Evolutionary conservation across 768 basidiomycete species (phyloP), one percentile per base, ranked within the genome.

Genomic region (Nidularia pulvinata): DNA sequence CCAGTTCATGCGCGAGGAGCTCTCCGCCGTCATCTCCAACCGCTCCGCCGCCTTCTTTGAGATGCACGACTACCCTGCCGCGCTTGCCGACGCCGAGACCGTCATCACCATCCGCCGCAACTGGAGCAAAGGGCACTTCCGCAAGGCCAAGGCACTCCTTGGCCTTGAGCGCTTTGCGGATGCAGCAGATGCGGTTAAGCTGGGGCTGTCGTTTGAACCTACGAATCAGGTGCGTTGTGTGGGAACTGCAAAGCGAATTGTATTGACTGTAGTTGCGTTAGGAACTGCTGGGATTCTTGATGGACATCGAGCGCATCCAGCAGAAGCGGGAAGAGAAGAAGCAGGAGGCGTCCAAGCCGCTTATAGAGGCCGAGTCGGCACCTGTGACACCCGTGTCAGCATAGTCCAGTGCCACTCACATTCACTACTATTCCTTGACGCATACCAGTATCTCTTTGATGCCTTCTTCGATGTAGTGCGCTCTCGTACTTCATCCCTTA

Each of bases 111-210:
- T 97, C 49, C 90, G 93, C 63, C 78, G 86, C 52, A 86, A 85
- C 45, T 98, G 96, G 95, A 84, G 90, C 61, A 99, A 98, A 65
- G 97, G 95, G 0, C 92, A 98, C 69, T 97, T 97, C 78, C 81
- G 97, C 54, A 95, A 91, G 65, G 91, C 93, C 2, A 93, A 93
- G 65, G 93, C 96, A 0, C 74, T 99, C 43, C 74, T 91, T 1
- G 93, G 82, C 19, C 76, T 99, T 48, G 79, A 78, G 3, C 71
- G 77, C 45, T 69, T 83, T 52, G 71, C 85, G 43, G 95, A 96
- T 43, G 95, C 95, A 7, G 82, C 83, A 58, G 90, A 93, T 46
- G 86, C 95, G 2, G 72, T 96, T 55, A 79, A 83, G 58, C 78
- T 94, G 6, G 97, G 96, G 2, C 67, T 98, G 53, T 84, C 89